phyloP scores from a whole-genome alignment of 2,329 filamentous ascomycete species.

The Anthostomella pinea region DNA sequence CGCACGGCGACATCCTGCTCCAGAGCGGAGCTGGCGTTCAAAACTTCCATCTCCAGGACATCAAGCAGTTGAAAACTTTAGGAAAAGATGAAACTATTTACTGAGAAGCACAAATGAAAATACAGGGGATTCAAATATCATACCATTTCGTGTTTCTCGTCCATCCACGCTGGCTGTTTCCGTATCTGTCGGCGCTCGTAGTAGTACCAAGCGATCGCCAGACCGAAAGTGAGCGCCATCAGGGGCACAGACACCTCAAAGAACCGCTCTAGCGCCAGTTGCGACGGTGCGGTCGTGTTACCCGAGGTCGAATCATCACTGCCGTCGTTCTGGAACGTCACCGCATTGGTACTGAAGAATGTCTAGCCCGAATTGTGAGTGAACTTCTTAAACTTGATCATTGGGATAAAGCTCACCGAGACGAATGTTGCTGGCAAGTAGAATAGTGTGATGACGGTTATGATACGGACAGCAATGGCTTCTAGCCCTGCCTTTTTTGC shows the following conservation, averaged over 20 bases:
- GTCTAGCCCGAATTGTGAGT: conserved; percentile 19
- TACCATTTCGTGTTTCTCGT: no score
- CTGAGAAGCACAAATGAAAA: no score
- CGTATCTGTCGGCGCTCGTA: background rate
- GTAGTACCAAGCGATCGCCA: background rate
- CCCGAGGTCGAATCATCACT: background rate
- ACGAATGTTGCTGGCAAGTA: conserved; percentile 36
- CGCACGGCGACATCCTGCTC: no score
- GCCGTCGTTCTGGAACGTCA: conserved; percentile 3
- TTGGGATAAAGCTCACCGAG: conserved; percentile 9
- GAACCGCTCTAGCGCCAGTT: background rate
- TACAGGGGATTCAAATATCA: no score
- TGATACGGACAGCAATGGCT: conserved; percentile 31
- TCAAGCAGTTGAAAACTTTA: no score
- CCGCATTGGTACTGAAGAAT: conserved; percentile 28
- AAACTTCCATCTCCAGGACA: no score
- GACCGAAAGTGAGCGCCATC: background rate
- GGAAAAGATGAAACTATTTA: no score
- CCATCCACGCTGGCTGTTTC: no score
- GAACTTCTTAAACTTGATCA: background rate
- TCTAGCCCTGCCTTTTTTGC: conserved; percentile 21
- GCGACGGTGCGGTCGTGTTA: background rate
- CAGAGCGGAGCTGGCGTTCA: no score
- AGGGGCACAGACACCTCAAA: background rate
- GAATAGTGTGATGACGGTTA: conserved; percentile 31